Conservation (phyloP, 2,329 filamentous ascomycete species). For the Ampelomyces quisqualis region DNA sequence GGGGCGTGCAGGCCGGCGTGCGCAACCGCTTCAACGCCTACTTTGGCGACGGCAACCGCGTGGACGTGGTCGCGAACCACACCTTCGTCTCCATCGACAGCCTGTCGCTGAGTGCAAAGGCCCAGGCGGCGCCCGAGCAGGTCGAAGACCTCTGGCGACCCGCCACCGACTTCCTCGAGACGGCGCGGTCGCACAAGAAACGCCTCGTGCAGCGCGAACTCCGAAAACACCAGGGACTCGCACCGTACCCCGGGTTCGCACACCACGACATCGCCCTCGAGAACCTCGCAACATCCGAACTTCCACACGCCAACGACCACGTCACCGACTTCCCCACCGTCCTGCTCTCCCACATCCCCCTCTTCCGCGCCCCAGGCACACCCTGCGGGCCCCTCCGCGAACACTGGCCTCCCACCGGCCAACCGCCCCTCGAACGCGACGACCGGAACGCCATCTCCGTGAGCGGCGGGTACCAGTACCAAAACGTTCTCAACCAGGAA, state of each 20-base stretch:
- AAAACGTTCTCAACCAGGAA: constrained; percentile 80
- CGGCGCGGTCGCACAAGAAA: constrained; percentile 64
- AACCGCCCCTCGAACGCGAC: constrained; percentile 60
- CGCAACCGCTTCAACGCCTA: constrained; percentile 81
- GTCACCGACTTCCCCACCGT: constrained; percentile 77
- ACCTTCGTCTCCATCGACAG: constrained; percentile 91
- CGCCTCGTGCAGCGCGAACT: constrained; percentile 70
- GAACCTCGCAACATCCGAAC: constrained; percentile 37
- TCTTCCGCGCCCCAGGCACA: constrained; percentile 78
- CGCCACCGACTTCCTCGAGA: constrained; percentile 71
- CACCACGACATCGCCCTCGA: constrained; percentile 62
- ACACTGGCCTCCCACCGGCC: constrained; percentile 71
- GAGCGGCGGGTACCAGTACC: constrained; percentile 85
- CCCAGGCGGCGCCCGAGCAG: constrained; percentile 54
- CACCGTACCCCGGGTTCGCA: constrained; percentile 56
- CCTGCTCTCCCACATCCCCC: constrained; percentile 84
- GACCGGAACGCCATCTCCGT: constrained; percentile 77
- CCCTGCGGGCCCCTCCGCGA: constrained; percentile 87
- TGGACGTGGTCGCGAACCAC: constrained; percentile 92
- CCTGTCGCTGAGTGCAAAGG: constrained; percentile 78
- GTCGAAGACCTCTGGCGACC: constrained; percentile 70
- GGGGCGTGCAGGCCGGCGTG: constrained; percentile 76
- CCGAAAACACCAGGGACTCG: constrained; percentile 62
- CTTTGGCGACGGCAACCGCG: constrained; percentile 87
- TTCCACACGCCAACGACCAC: constrained; percentile 43